Percentiles rank a stretch among this genome's conserved stretches.
phyloP scores from a whole-genome alignment of 495 filamentous ascomycete genomes.

The Penicillium steckii region DNA sequence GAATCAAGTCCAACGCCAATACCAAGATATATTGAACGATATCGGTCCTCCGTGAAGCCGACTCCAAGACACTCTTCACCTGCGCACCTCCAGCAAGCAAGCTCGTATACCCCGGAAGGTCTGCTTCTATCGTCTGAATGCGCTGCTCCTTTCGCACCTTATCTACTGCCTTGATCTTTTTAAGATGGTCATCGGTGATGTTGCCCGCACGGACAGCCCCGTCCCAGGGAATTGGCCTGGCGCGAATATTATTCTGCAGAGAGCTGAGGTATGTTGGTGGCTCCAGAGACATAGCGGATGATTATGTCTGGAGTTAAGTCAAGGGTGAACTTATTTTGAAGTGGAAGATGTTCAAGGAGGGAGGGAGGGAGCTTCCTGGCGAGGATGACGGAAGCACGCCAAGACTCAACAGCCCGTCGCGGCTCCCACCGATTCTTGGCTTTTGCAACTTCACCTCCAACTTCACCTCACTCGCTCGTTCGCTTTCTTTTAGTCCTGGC shows the following conservation, averaged over 20 bases:
- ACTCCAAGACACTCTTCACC: constrained; percentile 76
- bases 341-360: constrained; percentile 12
- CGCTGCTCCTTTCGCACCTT: constrained; percentile 91
- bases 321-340: too few species aligned
- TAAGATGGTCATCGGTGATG: constrained; percentile 90
- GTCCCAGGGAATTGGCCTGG: constrained; percentile 95
- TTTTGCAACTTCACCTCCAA: neutral
- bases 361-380: constrained; percentile 20
- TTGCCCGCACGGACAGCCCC: constrained; percentile 91
- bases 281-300: constrained; percentile 74
- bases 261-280: constrained; percentile 87
- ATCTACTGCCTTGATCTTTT: constrained; percentile 95
- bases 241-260: constrained; percentile 91
- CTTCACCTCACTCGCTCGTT: neutral
- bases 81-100: constrained; percentile 75
- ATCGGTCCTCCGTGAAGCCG: constrained; percentile 74
- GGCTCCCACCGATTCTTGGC: neutral
- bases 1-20: constrained; percentile 81
- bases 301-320: constrained; percentile 7
- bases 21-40: constrained; percentile 95
- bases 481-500: neutral
- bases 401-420: constrained; percentile 15
- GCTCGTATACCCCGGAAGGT: constrained; percentile 72
- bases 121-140: constrained; percentile 73
- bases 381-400: constrained; percentile 33